A percentile compares a stretch with the other conserved stretches of the same genome.
Conservation (phyloP, 208 protist genomes). For the Leishmania martiniquensis region DNA sequence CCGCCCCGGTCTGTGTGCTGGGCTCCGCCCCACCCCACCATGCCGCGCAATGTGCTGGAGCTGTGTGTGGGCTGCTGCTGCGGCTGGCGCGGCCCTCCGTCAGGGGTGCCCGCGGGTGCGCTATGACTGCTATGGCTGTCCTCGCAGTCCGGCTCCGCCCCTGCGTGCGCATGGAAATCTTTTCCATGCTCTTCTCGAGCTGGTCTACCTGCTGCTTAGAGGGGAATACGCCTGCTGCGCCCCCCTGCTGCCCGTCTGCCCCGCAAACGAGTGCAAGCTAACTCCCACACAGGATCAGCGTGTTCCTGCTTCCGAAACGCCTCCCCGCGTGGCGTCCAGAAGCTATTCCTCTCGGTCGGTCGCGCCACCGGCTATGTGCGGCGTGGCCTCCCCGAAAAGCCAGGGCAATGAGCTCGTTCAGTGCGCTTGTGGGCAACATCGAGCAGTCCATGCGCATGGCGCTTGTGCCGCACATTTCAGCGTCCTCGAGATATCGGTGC, state of each 20-base stretch:
- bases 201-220: background rate
- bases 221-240: background rate
- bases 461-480: too few species aligned
- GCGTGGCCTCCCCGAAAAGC: background rate
- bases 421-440: too few species aligned
- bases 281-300: background rate
- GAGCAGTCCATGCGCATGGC: too few species aligned
- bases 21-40: background rate
- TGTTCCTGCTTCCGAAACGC: background rate
- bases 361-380: background rate
- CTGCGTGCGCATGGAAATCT: background rate
- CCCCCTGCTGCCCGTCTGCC: too few species aligned
- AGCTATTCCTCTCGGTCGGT: background rate
- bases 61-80: background rate
- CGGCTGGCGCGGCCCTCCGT: background rate
- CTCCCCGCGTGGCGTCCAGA: background rate
- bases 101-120: background rate
- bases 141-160: background rate
- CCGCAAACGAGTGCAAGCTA: background rate
- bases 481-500: too few species aligned
- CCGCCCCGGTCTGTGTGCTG: background rate
- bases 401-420: too few species aligned
- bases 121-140: background rate
- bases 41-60: background rate
- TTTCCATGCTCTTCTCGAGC: background rate